These are phyloP conservation scores for Agaricales sp. DNA, from an alignment of 1,284 basidiomycete genomes.

Conservation along the genomic window DNA sequence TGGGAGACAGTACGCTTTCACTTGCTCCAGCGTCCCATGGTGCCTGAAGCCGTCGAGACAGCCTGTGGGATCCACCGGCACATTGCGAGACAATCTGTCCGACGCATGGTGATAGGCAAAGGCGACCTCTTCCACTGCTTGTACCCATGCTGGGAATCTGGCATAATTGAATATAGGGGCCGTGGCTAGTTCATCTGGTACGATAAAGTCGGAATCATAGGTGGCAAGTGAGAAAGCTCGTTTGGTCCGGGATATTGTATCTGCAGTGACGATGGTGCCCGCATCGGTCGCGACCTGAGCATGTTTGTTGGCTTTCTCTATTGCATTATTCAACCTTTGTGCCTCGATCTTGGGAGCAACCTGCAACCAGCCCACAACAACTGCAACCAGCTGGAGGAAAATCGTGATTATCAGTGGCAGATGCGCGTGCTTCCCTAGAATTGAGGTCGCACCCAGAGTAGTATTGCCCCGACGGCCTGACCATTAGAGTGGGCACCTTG, in stretches of 20 bases:
- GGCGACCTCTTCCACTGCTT: conserved; percentile 14
- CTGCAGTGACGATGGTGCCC: not conserved
- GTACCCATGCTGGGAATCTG: conserved; percentile 17
- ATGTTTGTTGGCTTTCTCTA: conserved; percentile 14
- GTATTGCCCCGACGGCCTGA: conserved; percentile 20
- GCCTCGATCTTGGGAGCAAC: conserved; percentile 23
- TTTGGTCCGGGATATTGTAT: not conserved
- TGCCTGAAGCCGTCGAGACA: conserved; percentile 10
- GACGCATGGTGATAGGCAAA: conserved; percentile 12
- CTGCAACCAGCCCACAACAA: conserved; percentile 24
- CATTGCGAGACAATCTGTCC: conserved; percentile 6
- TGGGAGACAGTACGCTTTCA: conserved; percentile 16
- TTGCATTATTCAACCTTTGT: conserved; percentile 13
- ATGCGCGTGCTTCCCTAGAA: not conserved
- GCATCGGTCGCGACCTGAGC: conserved; percentile 7
- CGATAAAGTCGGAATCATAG: conserved; percentile 2
- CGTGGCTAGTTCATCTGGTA: conserved; percentile 14
- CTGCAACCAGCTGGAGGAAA: conserved; percentile 14
- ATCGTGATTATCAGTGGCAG: not conserved
- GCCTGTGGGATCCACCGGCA: conserved; percentile 8
- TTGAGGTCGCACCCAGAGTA: conserved; percentile 17
- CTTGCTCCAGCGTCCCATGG: conserved; percentile 16
- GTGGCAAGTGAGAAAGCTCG: conserved; percentile 5
- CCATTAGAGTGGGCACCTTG: conserved; percentile 14
- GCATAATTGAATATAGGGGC: conserved; percentile 22